Conservation (phyloP, 371 early-diverging fungal species). For the Mucor indicus region DNA sequence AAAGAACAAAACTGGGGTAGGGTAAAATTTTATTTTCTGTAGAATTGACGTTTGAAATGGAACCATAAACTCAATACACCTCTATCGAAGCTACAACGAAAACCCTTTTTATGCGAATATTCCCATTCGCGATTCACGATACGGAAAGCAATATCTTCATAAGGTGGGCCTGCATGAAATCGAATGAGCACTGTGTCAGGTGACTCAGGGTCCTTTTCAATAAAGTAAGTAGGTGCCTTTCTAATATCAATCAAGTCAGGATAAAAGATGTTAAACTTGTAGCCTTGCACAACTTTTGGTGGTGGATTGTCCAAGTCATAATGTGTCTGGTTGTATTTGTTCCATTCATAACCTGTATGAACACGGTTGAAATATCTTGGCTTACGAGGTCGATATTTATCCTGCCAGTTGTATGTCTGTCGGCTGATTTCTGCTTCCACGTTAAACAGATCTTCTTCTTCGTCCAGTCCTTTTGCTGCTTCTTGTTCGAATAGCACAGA, state of each 20-base stretch:
- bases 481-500: slow-evolving; percentile 64
- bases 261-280: slow-evolving; percentile 96
- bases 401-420: slow-evolving; percentile 80
- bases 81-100: slow-evolving; percentile 86
- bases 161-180: slow-evolving; percentile 93
- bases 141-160: slow-evolving; percentile 94
- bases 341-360: slow-evolving; percentile 97
- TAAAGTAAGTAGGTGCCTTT: slow-evolving; percentile 82
- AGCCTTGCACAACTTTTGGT: slow-evolving; percentile 95
- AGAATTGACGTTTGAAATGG: slow-evolving; percentile 85
- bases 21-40: slow-evolving; percentile 75
- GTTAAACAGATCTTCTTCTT: slow-evolving; percentile 78
- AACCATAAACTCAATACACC: slow-evolving; percentile 92
- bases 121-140: slow-evolving; percentile 97
- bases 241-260: slow-evolving; percentile 93
- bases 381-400: slow-evolving; percentile 92
- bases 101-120: slow-evolving; percentile 88
- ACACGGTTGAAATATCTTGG: slow-evolving; percentile 95
- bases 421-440: slow-evolving; percentile 70
- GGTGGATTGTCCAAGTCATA: slow-evolving; percentile 96
- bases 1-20: background rate
- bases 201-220: slow-evolving; percentile 73
- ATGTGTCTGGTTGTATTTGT: slow-evolving; percentile 97
- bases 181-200: slow-evolving; percentile 80
- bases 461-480: slow-evolving; percentile 73